Percentiles rank a stretch among this genome's conserved stretches.
These are phyloP conservation scores for Sabuloglossum arenarium DNA, from an alignment of 495 filamentous ascomycete species.

Conservation along the genomic window DNA sequence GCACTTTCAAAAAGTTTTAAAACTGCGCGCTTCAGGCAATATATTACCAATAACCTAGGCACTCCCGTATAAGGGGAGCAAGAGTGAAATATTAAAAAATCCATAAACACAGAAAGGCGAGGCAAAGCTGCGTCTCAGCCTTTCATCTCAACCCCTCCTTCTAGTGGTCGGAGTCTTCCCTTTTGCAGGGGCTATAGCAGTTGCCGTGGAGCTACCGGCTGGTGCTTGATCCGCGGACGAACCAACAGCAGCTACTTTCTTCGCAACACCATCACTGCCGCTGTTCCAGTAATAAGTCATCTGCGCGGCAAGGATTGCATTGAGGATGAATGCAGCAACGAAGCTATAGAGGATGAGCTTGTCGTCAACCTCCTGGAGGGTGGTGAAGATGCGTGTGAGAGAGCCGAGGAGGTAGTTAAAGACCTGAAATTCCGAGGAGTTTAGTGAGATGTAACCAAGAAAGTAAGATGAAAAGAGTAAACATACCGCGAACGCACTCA, in stretches of 20 bases:
- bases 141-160: not conserved
- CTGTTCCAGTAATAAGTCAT: slow-evolving; percentile 98
- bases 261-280: not conserved
- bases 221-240: not conserved
- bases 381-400: slow-evolving; percentile 88
- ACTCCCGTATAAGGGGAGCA: no score
- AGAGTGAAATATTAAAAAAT: no score
- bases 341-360: slow-evolving; percentile 87
- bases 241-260: not conserved
- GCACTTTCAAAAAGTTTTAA: no score
- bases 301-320: slow-evolving; percentile 67
- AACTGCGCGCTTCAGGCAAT: no score
- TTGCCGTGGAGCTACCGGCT: not conserved
- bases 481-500: slow-evolving; percentile 88
- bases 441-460: not conserved
- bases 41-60: no score
- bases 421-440: slow-evolving; percentile 32
- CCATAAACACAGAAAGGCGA: no score
- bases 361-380: slow-evolving; percentile 87
- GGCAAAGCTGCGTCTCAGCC: no score
- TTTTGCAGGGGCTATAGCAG: not conserved
- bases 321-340: slow-evolving; percentile 70
- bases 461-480: not conserved
- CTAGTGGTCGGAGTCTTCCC: not conserved
- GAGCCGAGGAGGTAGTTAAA: slow-evolving; percentile 93